These are phyloP conservation scores for Globisporangium spiculum DNA, from an alignment of 352 stramenopile genomes.

Conservation along the genomic window DNA sequence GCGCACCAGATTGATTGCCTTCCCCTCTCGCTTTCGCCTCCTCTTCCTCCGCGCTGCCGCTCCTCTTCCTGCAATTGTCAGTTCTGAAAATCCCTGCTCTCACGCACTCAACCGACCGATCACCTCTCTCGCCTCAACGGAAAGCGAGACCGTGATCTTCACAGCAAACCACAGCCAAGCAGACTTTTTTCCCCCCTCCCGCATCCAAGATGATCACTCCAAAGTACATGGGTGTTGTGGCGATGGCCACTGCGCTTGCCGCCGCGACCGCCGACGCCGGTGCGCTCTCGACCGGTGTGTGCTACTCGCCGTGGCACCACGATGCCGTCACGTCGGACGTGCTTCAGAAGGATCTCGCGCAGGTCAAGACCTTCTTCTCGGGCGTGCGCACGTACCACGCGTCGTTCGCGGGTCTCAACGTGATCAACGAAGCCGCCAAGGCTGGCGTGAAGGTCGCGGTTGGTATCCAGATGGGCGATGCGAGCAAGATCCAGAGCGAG, in stretches of 20 bases:
- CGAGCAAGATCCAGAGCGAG: slow-evolving; percentile 32
- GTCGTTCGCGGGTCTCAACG: slow-evolving; percentile 47
- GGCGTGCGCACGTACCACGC: slow-evolving; percentile 72
- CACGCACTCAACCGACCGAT: too few species aligned
- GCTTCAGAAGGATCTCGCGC: slow-evolving; percentile 28
- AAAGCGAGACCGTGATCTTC: neutral
- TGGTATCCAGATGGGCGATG: slow-evolving; percentile 63
- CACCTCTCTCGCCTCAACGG: neutral
- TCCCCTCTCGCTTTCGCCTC: neutral
- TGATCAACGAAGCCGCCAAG: slow-evolving; percentile 35
- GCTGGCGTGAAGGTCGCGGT: slow-evolving; percentile 52
- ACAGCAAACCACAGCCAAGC: neutral
- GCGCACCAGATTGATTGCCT: neutral
- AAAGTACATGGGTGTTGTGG: slow-evolving; percentile 18
- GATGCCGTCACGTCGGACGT: slow-evolving; percentile 27
- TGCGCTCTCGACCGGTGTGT: slow-evolving; percentile 32
- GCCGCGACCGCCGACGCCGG: slow-evolving; percentile 16
- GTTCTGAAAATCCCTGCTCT: neutral
- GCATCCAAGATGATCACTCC: slow-evolving; percentile 12
- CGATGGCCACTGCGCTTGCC: slow-evolving; percentile 3
- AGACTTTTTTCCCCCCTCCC: too few species aligned
- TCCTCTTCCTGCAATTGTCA: neutral
- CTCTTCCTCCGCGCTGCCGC: neutral
- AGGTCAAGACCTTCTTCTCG: slow-evolving; percentile 29
- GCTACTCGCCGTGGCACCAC: slow-evolving; percentile 51